A percentile compares a stretch with the other conserved stretches of the same genome.
Conservation (phyloP, 1,284 basidiomycete species). For the Cryptococcus sp. region DNA sequence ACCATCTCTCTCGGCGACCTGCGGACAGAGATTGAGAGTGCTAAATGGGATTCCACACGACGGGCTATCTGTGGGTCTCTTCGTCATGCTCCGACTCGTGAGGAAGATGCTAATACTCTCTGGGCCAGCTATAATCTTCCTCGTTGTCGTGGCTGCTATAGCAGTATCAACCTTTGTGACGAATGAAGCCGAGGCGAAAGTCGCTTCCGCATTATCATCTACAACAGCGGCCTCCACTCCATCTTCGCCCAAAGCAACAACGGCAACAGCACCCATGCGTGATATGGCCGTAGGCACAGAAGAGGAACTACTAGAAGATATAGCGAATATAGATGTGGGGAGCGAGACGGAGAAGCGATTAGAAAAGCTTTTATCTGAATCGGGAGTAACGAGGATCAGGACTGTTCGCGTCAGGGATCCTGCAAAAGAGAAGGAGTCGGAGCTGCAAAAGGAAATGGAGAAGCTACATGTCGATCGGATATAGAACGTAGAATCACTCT, state of each 20-base stretch:
- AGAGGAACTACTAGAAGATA: slow-evolving; percentile 35
- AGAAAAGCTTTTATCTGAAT: slow-evolving; percentile 33
- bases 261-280: slow-evolving; percentile 27
- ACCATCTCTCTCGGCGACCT: slow-evolving; percentile 82
- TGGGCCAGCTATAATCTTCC: slow-evolving; percentile 44
- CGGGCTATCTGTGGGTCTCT: slow-evolving; percentile 72
- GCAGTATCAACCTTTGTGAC: slow-evolving; percentile 23
- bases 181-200: slow-evolving; percentile 2
- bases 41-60: slow-evolving; percentile 88
- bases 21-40: slow-evolving; percentile 80
- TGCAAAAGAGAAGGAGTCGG: slow-evolving; percentile 6
- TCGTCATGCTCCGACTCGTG: background rate
- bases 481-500: background rate
- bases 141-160: slow-evolving; percentile 42
- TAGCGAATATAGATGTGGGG: slow-evolving; percentile 16
- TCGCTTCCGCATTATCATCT: slow-evolving; percentile 13
- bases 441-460: slow-evolving; percentile 13
- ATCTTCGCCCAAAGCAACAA: background rate
- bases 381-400: slow-evolving; percentile 18
- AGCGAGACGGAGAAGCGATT: slow-evolving; percentile 29
- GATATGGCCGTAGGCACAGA: slow-evolving; percentile 44
- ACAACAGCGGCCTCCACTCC: slow-evolving; percentile 7
- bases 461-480: slow-evolving; percentile 28
- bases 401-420: slow-evolving; percentile 6
- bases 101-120: background rate